Evolutionary conservation across 2,329 filamentous ascomycete species (phyloP), one percentile per base, ranked within the genome.

Genomic region (Coniochaeta hoffmannii): DNA sequence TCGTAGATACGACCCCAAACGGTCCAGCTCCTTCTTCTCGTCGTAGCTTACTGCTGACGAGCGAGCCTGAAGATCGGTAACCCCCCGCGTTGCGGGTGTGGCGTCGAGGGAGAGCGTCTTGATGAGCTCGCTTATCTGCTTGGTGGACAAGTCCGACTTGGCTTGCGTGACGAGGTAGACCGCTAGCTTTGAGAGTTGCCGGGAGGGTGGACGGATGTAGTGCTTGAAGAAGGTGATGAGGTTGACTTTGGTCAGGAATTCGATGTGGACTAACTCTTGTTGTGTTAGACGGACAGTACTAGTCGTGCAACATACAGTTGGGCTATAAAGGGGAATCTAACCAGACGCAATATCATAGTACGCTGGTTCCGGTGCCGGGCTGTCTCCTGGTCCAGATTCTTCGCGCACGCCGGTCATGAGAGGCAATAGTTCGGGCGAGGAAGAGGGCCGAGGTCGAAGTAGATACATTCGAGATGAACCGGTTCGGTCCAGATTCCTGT

Each of bases 301-400:
- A 46, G 56, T 53, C 7, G 30, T 32, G 12, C 7, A 12, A 32
- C 31, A 24, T 15, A 46, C 55, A 31, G 53, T 17, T 32, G 30
- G 30, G 30, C 24, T 11, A 28, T 31, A 28, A 15, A 55, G 34
- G 35, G 38, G 34, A 14, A 36, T 76, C 82, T 70, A 77, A 91
- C 93, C 83, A 68, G 88, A 84, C 64, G 90, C 80, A 70, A 97
- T 99, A 70, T 97, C 91, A 69, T 92, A 95, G 62, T 87, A 89
- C 67, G 97, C 65, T 97, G 90, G 53, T 78, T 79, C 92, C 90
- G 96, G 67, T 95, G 87, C 46, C 90, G 81, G 55, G 78, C 81
- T 5, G 86, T 90, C 73, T 99, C 94, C 61, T 93, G 88, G 57
- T 86, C 82, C 50, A 99, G 75, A 62, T 97, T 97, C 78, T 96